A percentile compares a stretch with the other conserved stretches of the same genome.
Conservation (phyloP, 2,329 filamentous ascomycete genomes). For the Xylaria arbuscula region DNA sequence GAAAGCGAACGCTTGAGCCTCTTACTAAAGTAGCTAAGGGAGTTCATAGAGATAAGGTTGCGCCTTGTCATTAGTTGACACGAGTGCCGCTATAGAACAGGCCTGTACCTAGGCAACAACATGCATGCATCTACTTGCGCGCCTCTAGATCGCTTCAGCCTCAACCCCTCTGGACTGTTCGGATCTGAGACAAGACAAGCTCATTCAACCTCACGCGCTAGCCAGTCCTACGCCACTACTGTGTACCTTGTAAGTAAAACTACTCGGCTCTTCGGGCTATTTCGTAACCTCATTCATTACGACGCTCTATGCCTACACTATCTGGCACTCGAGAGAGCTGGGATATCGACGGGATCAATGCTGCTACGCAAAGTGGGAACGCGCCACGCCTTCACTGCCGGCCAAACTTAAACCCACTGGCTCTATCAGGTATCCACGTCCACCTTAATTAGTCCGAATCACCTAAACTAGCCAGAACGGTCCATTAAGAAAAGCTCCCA, state of each 20-base stretch:
- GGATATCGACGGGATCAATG: no score
- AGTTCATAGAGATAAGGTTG: slow-evolving; percentile 27
- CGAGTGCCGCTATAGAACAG: slow-evolving; percentile 4
- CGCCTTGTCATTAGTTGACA: slow-evolving; percentile 28
- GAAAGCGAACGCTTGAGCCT: slow-evolving; percentile 9
- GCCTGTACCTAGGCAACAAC: neutral
- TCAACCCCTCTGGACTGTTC: neutral
- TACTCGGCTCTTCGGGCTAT: neutral
- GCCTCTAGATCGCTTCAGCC: neutral
- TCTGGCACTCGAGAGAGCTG: no score
- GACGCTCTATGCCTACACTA: neutral
- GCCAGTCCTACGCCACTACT: no score
- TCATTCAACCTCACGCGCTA: neutral
- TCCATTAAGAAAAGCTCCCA: slow-evolving; percentile 1
- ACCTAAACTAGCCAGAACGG: slow-evolving; percentile 6
- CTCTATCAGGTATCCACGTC: slow-evolving; percentile 1
- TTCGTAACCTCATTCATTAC: neutral
- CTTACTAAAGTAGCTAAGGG: slow-evolving; percentile 6
- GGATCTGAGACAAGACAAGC: neutral
- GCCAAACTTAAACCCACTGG: neutral
- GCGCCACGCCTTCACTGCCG: slow-evolving; percentile 15
- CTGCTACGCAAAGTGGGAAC: slow-evolving; percentile 12
- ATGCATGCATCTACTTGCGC: neutral
- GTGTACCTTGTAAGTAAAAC: neutral
- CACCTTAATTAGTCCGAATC: neutral